Percentiles rank a stretch among this genome's conserved stretches.
Conservation (phyloP, 108 stramenopile species). For the Aurantiochytrium sp. region DNA sequence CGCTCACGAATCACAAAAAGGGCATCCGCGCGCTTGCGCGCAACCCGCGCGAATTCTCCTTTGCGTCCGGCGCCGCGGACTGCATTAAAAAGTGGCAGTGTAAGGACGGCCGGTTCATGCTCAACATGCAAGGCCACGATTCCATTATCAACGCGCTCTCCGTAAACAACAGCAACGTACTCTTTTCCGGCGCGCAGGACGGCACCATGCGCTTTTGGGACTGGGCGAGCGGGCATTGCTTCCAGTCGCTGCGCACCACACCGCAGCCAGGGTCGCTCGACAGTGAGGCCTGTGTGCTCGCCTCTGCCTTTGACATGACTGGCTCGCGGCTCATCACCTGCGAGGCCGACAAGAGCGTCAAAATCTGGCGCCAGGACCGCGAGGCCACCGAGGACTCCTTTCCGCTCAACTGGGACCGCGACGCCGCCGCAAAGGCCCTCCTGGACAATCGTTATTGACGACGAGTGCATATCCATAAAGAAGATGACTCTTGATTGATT, state of each 20-base stretch:
- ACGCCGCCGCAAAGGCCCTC: neutral
- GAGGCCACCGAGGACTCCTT: constrained; percentile 81
- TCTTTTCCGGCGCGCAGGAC: constrained; percentile 92
- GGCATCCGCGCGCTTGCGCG: constrained; percentile 76
- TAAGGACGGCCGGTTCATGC: constrained; percentile 80
- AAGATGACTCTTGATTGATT: no score
- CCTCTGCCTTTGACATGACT: constrained; percentile 85
- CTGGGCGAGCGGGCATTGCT: constrained; percentile 89
- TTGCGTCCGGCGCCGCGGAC: constrained; percentile 91
- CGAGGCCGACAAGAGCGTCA: constrained; percentile 98
- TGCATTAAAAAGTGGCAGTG: constrained; percentile 91
- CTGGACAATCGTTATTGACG: neutral
- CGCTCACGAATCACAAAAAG: constrained; percentile 98
- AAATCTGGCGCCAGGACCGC: constrained; percentile 95
- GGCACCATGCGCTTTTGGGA: constrained; percentile 96
- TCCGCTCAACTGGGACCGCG: constrained; percentile 62
- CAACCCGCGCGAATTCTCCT: constrained; percentile 72
- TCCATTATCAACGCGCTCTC: constrained; percentile 89
- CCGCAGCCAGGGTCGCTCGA: constrained; percentile 97
- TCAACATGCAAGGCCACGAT: constrained; percentile 86
- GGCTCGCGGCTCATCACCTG: constrained; percentile 93
- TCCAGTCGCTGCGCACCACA: constrained; percentile 74
- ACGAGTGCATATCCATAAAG: no score
- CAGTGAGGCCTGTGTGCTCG: constrained; percentile 92
- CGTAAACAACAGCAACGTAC: constrained; percentile 90